Evolutionary conservation across 164 flowering plant species (phyloP).

Genomic region (Paratinospora sagittata): DNA sequence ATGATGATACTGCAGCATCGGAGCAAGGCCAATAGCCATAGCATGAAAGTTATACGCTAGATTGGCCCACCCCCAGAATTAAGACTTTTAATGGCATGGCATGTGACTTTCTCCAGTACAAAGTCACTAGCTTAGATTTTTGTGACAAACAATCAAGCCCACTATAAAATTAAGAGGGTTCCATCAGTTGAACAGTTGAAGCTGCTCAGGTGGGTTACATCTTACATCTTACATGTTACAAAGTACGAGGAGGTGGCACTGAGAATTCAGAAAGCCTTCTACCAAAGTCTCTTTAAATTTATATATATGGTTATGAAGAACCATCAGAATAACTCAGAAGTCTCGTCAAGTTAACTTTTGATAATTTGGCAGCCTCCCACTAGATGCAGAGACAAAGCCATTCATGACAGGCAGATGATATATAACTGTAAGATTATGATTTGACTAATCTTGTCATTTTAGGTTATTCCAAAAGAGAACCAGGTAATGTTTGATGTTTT

Average conservation of each 20-base stretch:
- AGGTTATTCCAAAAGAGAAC: background rate
- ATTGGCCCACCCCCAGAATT: too few species aligned
- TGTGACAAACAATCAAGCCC: background rate
- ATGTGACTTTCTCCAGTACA: background rate
- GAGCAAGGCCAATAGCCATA: too few species aligned
- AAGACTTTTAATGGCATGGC: background rate
- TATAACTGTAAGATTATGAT: slow-evolving; percentile 14
- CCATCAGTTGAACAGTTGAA: background rate
- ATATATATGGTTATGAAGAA: background rate
- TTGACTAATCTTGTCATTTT: slow-evolving; percentile 11
- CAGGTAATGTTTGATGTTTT: background rate
- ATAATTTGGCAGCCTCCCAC: background rate
- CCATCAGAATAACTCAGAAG: background rate
- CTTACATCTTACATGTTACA: slow-evolving; percentile 1
- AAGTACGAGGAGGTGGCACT: slow-evolving; percentile 3
- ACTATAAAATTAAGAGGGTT: background rate
- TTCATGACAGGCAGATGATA: slow-evolving; percentile 13
- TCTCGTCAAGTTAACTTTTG: background rate
- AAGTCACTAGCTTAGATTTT: background rate
- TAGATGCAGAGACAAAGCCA: slow-evolving; percentile 1
- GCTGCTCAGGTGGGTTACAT: background rate
- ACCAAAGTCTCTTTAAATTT: background rate
- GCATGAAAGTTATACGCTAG: too few species aligned
- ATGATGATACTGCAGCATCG: too few species aligned
- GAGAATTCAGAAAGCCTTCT: background rate